Base-by-base conservation (phyloP, 1,284 basidiomycete species). In the Rhodofomes roseus region DNA sequence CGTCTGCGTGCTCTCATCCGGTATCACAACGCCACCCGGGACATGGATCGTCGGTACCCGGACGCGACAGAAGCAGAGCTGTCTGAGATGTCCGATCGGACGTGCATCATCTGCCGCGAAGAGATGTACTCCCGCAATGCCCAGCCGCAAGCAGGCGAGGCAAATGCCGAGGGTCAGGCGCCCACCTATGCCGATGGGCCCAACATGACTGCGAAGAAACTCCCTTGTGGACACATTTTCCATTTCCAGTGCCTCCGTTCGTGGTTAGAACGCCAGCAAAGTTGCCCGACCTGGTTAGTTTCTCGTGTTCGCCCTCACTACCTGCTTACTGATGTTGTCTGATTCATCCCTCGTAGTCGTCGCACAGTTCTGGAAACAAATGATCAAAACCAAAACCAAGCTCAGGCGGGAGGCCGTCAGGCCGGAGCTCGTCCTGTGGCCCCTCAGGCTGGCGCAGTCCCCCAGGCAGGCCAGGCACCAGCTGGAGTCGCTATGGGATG, bases 41-140 rank as follows among this genome's bases (percentile, higher is more conserved):
- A 99, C 73, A 99, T 99, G 96, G 95, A 99, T 70, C 84, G 92
- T 64, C 82, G 93, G 46, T 99, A 99, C 74, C 95, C 96, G 5
- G 89, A 96, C 70, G 96, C 95, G n/a, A 93, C 92, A 1, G 82
- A 85, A 60, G 90, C 87, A 59, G 96, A 99, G 73, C 79, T 99
- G 73, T 76, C 81, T 29, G 77, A 80, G 9, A 87, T 90, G 81
- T 89, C 84, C 54, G 97, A 99, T 75, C 85, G 84, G 59, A 98
- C 95, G 2, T 99, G 97, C 71, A 98, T 99, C 70, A 98, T 99
- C 66, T 98, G 97, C 71, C 84, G 97, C n/a, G 96, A 99, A 75
- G 96, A 99, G 71, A 96, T 99, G 94, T 74, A 84, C 39, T 73
- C 75, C 22, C 72, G 72, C 36, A 65, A 65, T 29, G 60, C 65